These are phyloP conservation scores for Thelonectria olida DNA, from an alignment of 2,329 filamentous ascomycete species.

Conservation along the genomic window DNA sequence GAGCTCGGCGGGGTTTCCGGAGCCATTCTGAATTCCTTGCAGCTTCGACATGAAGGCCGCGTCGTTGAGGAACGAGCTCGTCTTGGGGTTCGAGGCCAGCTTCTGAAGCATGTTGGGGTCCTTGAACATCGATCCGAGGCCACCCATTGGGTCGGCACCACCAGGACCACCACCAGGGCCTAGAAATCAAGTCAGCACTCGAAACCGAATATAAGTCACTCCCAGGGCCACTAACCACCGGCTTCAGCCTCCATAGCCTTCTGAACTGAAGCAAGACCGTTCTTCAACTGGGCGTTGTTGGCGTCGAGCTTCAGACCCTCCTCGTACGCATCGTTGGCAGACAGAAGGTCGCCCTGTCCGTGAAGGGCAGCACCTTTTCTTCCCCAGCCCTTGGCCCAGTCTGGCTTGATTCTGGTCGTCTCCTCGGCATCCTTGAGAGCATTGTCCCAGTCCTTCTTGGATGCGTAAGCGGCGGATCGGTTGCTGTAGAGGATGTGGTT, in stretches of 20 bases:
- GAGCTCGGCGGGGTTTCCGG: conserved; percentile 78
- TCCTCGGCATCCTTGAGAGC: conserved; percentile 92
- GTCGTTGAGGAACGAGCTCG: conserved; percentile 81
- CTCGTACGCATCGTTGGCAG: conserved; percentile 89
- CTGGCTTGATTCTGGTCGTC: conserved; percentile 92
- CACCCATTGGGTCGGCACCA: conserved; percentile 71
- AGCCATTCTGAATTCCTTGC: conserved; percentile 82
- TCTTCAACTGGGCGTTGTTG: conserved; percentile 91
- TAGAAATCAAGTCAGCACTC: conserved; percentile 21
- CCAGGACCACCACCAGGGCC: conserved; percentile 36
- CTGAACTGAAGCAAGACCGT: conserved; percentile 84
- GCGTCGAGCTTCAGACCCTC: conserved; percentile 94
- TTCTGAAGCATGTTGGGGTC: conserved; percentile 92
- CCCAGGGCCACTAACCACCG: conserved; percentile 36
- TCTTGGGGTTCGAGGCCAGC: conserved; percentile 94
- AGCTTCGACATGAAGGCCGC: conserved; percentile 90
- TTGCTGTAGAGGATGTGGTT: conserved; percentile 99
- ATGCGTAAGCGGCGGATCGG: conserved; percentile 87
- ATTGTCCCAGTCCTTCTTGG: conserved; percentile 85
- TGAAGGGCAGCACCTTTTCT: conserved; percentile 92
- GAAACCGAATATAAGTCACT: neutral
- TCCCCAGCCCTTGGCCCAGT: conserved; percentile 97
- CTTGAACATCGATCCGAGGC: conserved; percentile 92
- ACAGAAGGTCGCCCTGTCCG: conserved; percentile 85
- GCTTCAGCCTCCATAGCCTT: conserved; percentile 78